Percentiles rank a stretch among this genome's conserved stretches.
Evolutionary conservation across 2,329 filamentous ascomycete genomes (phyloP).

Genomic region (Trichoderma sp.): DNA sequence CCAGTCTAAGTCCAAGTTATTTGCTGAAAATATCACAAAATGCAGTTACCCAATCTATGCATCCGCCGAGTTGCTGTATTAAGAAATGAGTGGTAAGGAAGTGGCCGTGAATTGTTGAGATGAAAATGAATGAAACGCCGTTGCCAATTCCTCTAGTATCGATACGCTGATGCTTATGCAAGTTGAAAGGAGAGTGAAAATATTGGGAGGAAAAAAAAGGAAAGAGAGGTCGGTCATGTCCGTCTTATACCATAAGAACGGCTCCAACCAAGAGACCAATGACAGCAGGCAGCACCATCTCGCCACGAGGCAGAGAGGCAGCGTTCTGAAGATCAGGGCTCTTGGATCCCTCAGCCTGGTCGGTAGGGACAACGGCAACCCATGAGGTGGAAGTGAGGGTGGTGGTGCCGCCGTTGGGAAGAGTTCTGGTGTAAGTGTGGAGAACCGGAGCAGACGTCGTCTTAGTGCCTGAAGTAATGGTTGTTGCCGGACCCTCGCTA

Average conservation of each 20-base stretch:
- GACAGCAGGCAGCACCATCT: constrained; percentile 28
- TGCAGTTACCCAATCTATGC: constrained; percentile 20
- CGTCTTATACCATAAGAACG: constrained; percentile 29
- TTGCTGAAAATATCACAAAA: not conserved
- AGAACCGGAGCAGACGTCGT: constrained; percentile 38
- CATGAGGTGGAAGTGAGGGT: constrained; percentile 50
- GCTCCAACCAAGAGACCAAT: constrained; percentile 32
- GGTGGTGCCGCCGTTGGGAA: constrained; percentile 44
- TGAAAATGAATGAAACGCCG: constrained; percentile 15
- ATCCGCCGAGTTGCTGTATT: not conserved
- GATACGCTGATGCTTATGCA: constrained; percentile 7
- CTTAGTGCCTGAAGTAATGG: constrained; percentile 36
- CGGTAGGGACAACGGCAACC: constrained; percentile 44
- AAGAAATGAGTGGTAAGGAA: constrained; percentile 14
- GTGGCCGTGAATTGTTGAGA: constrained; percentile 14
- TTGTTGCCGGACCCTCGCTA: constrained; percentile 13
- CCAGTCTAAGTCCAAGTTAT: constrained; percentile 19
- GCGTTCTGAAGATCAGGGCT: constrained; percentile 40
- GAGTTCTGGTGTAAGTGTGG: constrained; percentile 46
- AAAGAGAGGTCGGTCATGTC: not conserved
- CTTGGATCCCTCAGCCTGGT: constrained; percentile 29
- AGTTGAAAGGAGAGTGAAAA: not conserved
- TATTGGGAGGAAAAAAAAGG: not conserved
- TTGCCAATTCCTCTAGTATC: constrained; percentile 10
- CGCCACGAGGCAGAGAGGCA: constrained; percentile 28